phyloP scores from a whole-genome alignment of 169 alveolate species.

The Ophryocystis elektroscirrha region DNA sequence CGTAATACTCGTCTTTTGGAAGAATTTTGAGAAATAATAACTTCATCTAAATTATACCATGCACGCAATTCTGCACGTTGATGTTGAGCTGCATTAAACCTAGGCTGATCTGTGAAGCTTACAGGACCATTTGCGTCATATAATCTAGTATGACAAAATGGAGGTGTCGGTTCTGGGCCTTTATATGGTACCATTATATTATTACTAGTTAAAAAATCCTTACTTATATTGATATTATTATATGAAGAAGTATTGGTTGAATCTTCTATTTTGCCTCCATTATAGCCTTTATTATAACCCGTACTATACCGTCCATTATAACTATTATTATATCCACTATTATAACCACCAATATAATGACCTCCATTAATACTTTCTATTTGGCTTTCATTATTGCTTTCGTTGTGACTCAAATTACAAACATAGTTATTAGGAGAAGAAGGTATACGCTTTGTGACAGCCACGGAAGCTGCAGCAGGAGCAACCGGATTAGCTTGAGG shows the following conservation, averaged over 20 bases:
- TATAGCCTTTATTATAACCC: too few species aligned
- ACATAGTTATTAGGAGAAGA: too few species aligned
- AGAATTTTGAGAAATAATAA: slow-evolving; percentile 44
- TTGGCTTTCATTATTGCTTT: background rate
- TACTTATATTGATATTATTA: background rate
- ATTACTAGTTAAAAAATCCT: background rate
- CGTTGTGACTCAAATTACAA: too few species aligned
- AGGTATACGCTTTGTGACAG: too few species aligned
- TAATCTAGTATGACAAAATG: slow-evolving; percentile 23
- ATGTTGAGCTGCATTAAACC: slow-evolving; percentile 28
- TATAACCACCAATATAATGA: slow-evolving; percentile 1
- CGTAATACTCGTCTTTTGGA: slow-evolving; percentile 47
- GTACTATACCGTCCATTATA: slow-evolving; percentile 9
- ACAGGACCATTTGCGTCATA: slow-evolving; percentile 50
- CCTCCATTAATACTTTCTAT: slow-evolving; percentile 4
- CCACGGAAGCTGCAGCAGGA: too few species aligned
- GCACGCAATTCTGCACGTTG: slow-evolving; percentile 39
- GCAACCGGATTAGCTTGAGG: too few species aligned
- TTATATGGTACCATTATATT: background rate
- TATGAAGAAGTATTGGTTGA: too few species aligned
- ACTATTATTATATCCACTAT: background rate
- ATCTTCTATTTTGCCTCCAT: too few species aligned
- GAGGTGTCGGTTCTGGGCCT: slow-evolving; percentile 6
- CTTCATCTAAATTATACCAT: slow-evolving; percentile 30
- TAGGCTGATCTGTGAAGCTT: slow-evolving; percentile 35